Percentiles rank a stretch among this genome's conserved stretches.
These are phyloP conservation scores for Blumeria hordei DNA, from an alignment of 2,329 filamentous ascomycete species.

Conservation along the genomic window DNA sequence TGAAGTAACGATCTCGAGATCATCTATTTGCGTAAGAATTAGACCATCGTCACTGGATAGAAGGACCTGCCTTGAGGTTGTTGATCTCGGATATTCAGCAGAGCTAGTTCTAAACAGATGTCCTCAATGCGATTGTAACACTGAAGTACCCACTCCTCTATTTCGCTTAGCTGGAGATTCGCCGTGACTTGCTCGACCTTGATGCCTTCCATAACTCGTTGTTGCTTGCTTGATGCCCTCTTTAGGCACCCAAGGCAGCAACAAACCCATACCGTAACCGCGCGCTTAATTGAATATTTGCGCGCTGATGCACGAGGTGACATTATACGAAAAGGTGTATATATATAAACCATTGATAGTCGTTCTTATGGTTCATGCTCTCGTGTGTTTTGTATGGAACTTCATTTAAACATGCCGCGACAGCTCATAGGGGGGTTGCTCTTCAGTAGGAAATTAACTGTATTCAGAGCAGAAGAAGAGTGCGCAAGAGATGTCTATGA, in stretches of 20 bases:
- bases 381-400: no score
- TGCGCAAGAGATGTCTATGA: slow-evolving; percentile 47
- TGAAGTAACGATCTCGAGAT: slow-evolving; percentile 16
- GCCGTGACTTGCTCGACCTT: no score
- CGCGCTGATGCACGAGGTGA: no score
- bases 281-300: no score
- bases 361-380: no score
- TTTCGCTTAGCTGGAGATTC: slow-evolving; percentile 28
- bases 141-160: slow-evolving; percentile 40
- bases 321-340: no score
- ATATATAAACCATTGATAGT: no score
- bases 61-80: background rate
- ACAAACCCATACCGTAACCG: no score
- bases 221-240: no score
- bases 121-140: slow-evolving; percentile 50
- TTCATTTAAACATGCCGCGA: slow-evolving; percentile 3
- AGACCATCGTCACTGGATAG: background rate
- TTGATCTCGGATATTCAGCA: slow-evolving; percentile 23
- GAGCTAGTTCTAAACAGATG: slow-evolving; percentile 45
- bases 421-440: background rate
- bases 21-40: slow-evolving; percentile 8
- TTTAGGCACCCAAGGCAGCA: no score
- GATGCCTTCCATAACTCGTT: no score
- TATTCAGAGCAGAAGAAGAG: slow-evolving; percentile 10
- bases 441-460: no score